phyloP scores from a whole-genome alignment of 768 basidiomycete species.

The Auricularia cornea region DNA sequence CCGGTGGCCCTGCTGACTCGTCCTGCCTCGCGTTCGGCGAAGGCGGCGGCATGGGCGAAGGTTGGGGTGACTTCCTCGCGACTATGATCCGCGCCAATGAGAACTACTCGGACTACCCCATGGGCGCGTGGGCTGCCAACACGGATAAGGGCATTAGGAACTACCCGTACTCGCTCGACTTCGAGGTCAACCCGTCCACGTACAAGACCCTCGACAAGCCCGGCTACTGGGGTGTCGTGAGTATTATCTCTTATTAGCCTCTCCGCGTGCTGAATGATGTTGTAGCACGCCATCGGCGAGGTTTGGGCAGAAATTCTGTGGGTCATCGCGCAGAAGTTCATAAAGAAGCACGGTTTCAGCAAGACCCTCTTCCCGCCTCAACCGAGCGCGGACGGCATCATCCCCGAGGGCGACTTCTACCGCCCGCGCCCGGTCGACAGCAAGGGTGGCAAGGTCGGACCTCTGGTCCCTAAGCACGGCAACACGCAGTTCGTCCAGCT shows the following conservation, averaged over 20 bases:
- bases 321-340: constrained; percentile 65
- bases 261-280: not conserved
- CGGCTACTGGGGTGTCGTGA: constrained; percentile 79
- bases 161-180: constrained; percentile 73
- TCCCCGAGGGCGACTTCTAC: constrained; percentile 74
- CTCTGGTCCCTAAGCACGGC: constrained; percentile 81
- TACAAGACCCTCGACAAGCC: constrained; percentile 94
- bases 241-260: constrained; percentile 16
- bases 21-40: constrained; percentile 96
- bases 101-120: constrained; percentile 63
- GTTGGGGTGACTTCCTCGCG: constrained; percentile 92
- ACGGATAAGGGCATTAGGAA: constrained; percentile 69
- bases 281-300: constrained; percentile 70
- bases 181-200: constrained; percentile 73
- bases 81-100: constrained; percentile 75
- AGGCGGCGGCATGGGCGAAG: constrained; percentile 95
- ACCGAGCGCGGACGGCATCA: constrained; percentile 50
- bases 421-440: constrained; percentile 28
- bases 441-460: constrained; percentile 35
- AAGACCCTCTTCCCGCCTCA: constrained; percentile 75
- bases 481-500: constrained; percentile 83
- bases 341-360: constrained; percentile 75
- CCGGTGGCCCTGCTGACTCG: constrained; percentile 88
- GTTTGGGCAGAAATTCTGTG: constrained; percentile 93
- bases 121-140: constrained; percentile 97